phyloP scores from a whole-genome alignment of 768 basidiomycete species.

The Neoboletus subvelutipes region DNA sequence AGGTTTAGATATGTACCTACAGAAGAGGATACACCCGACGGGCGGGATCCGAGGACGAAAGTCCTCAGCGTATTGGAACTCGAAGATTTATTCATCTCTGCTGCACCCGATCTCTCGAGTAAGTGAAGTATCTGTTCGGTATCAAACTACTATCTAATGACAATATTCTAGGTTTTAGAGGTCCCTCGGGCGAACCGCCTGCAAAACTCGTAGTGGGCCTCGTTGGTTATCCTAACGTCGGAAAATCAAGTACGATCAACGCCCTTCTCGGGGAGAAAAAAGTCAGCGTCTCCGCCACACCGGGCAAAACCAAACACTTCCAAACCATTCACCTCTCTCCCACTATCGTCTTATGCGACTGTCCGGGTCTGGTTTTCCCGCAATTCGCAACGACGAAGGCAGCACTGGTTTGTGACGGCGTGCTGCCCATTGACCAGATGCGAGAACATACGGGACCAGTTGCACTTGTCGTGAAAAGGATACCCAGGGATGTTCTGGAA shows the following conservation, averaged over 20 bases:
- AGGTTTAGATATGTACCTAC: slow-evolving; percentile 49
- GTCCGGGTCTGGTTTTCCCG: slow-evolving; percentile 96
- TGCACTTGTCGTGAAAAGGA: slow-evolving; percentile 70
- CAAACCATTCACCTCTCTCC: slow-evolving; percentile 96
- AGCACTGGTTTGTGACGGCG: slow-evolving; percentile 94
- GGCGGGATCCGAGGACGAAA: slow-evolving; percentile 62
- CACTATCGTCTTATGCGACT: slow-evolving; percentile 87
- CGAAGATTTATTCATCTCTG: slow-evolving; percentile 73
- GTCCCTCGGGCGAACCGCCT: slow-evolving; percentile 54
- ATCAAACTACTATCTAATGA: neutral
- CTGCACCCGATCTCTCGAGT: slow-evolving; percentile 74
- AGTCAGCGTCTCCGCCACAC: slow-evolving; percentile 97
- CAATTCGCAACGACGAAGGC: slow-evolving; percentile 98
- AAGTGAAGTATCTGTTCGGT: slow-evolving; percentile 24
- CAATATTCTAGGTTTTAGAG: slow-evolving; percentile 55
- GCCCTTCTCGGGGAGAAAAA: slow-evolving; percentile 94
- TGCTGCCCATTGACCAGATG: slow-evolving; percentile 96
- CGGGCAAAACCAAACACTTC: slow-evolving; percentile 99
- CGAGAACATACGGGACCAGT: slow-evolving; percentile 88
- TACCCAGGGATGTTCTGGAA: slow-evolving; percentile 85
- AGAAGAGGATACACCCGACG: slow-evolving; percentile 53
- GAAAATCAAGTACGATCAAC: slow-evolving; percentile 98
- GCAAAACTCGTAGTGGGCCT: slow-evolving; percentile 78
- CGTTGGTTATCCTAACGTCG: slow-evolving; percentile 98
- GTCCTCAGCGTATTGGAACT: slow-evolving; percentile 86